Conservation (phyloP, 2,329 filamentous ascomycete species). For the Bertia moriformis region DNA sequence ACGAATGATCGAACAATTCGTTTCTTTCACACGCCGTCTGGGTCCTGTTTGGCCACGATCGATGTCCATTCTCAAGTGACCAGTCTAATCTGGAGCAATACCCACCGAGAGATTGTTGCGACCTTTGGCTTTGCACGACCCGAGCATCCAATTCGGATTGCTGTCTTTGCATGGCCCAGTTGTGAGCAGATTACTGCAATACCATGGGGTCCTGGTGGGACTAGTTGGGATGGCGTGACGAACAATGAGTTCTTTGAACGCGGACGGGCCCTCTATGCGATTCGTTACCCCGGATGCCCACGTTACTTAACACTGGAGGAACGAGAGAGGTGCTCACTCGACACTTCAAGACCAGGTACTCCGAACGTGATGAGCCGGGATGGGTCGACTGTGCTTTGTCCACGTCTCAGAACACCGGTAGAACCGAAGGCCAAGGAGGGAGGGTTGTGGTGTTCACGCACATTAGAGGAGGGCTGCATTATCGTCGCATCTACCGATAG, state of each 20-base stretch:
- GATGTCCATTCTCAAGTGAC: slow-evolving; percentile 56
- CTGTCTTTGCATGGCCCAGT: slow-evolving; percentile 53
- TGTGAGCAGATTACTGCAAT: slow-evolving; percentile 52
- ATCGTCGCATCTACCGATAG: slow-evolving; percentile 85
- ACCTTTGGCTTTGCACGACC: slow-evolving; percentile 56
- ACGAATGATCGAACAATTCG: slow-evolving; percentile 55
- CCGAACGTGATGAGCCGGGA: background rate
- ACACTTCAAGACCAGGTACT: background rate
- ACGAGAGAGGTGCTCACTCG: too few relatives aligned
- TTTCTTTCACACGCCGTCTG: slow-evolving; percentile 50
- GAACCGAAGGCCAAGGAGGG: background rate
- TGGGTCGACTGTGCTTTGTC: background rate
- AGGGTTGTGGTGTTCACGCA: slow-evolving; percentile 17
- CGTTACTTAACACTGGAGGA: background rate
- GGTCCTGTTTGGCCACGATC: slow-evolving; percentile 48
- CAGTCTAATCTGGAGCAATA: slow-evolving; percentile 46
- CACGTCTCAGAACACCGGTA: background rate
- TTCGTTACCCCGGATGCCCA: background rate
- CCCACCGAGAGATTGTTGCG: slow-evolving; percentile 45
- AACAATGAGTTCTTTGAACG: background rate
- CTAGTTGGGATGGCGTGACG: background rate
- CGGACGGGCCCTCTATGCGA: background rate
- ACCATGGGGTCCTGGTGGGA: slow-evolving; percentile 28
- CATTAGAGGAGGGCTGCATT: slow-evolving; percentile 63
- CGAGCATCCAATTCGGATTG: slow-evolving; percentile 49